Percentiles rank a stretch among this genome's conserved stretches.
Evolutionary conservation across 2,329 filamentous ascomycete genomes (phyloP).

Genomic region (Hysterium pulicare): DNA sequence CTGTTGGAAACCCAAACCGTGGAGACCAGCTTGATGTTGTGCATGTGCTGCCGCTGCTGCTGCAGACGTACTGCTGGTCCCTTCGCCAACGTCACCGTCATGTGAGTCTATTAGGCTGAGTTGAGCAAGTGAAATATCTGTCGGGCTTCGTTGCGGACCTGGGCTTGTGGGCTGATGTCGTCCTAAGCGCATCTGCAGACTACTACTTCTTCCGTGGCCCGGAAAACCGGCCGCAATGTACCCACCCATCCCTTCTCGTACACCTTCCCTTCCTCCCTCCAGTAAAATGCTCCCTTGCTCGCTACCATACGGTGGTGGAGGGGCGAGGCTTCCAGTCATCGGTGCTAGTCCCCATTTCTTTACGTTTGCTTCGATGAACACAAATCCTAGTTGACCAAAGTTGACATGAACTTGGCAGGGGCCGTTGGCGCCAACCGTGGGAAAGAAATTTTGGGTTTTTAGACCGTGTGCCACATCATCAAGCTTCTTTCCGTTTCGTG

Average conservation of each 20-base stretch:
- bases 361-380: slow-evolving; percentile 98
- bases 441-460: slow-evolving; percentile 96
- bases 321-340: slow-evolving; percentile 90
- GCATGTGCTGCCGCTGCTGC: slow-evolving; percentile 9
- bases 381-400: slow-evolving; percentile 95
- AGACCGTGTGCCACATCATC: slow-evolving; percentile 92
- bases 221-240: slow-evolving; percentile 44
- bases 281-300: slow-evolving; percentile 95
- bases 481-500: slow-evolving; percentile 93
- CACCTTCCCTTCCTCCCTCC: slow-evolving; percentile 66
- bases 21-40: slow-evolving; percentile 19
- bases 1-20: slow-evolving; percentile 31
- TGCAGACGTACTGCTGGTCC: slow-evolving; percentile 55
- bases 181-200: slow-evolving; percentile 70
- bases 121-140: slow-evolving; percentile 91
- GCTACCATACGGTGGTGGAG: slow-evolving; percentile 92
- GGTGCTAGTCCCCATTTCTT: slow-evolving; percentile 99
- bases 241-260: slow-evolving; percentile 51
- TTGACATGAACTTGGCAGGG: slow-evolving; percentile 93
- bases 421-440: slow-evolving; percentile 92
- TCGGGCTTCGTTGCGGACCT: slow-evolving; percentile 84
- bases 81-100: slow-evolving; percentile 65
- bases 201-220: slow-evolving; percentile 69
- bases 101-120: slow-evolving; percentile 67
- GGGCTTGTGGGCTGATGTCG: slow-evolving; percentile 73